phyloP scores from a whole-genome alignment of 139 green algal species.

The Coccomyxa sp. region DNA sequence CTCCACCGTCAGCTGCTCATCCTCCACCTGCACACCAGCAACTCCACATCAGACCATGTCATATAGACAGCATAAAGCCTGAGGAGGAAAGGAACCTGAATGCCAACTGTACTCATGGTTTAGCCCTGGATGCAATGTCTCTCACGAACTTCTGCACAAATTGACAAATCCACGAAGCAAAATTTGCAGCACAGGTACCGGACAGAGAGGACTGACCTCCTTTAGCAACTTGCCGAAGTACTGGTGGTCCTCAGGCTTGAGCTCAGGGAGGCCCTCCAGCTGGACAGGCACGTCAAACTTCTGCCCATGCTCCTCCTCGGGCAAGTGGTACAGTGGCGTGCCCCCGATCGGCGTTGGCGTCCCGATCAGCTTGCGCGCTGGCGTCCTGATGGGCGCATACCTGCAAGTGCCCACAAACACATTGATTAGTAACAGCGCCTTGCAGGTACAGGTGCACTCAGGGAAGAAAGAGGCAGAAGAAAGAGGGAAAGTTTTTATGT shows the following conservation, averaged over 20 bases:
- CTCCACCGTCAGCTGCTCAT: slow-evolving; percentile 83
- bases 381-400: slow-evolving; percentile 93
- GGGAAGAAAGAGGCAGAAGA: neutral
- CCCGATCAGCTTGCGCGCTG: slow-evolving; percentile 87
- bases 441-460: neutral
- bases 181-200: neutral
- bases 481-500: neutral
- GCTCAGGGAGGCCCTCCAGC: slow-evolving; percentile 86
- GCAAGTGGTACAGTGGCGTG: slow-evolving; percentile 82
- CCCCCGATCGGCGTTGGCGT: slow-evolving; percentile 83
- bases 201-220: slow-evolving; percentile 23
- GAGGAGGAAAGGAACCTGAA: neutral
- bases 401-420: neutral
- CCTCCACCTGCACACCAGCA: slow-evolving; percentile 64
- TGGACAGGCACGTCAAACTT: slow-evolving; percentile 64
- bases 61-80: neutral
- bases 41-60: neutral
- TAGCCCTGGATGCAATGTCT: neutral
- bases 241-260: slow-evolving; percentile 97
- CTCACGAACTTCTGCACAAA: neutral
- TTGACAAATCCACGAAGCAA: too few relatives aligned
- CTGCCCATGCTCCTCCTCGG: slow-evolving; percentile 74
- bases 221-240: slow-evolving; percentile 93
- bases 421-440: neutral
- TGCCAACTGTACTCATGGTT: too few relatives aligned